phyloP scores from a whole-genome alignment of 2,329 filamentous ascomycete genomes.

The Aurifilum marmelostoma region DNA sequence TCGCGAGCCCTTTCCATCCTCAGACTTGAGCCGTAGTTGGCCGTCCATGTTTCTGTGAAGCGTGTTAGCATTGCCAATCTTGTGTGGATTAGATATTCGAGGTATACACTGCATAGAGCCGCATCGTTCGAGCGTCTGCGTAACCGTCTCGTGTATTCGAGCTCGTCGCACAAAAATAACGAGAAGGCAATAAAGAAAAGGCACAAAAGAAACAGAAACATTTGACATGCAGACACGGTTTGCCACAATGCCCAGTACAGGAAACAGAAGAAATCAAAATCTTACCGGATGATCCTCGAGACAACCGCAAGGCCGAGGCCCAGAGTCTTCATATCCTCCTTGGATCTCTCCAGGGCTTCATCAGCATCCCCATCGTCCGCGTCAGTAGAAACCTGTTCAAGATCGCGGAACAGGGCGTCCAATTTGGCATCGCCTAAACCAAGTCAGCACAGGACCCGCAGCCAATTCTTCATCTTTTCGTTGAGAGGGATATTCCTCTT shows the following conservation, averaged over 20 bases:
- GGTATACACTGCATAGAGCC: not conserved
- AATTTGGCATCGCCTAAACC: slow-evolving; percentile 34
- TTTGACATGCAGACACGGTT: not conserved
- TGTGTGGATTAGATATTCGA: not conserved
- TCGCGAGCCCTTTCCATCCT: slow-evolving; percentile 78
- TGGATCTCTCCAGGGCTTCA: slow-evolving; percentile 36
- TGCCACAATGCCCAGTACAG: not conserved
- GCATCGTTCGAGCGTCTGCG: not conserved
- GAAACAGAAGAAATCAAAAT: not conserved
- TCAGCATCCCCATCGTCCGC: slow-evolving; percentile 35
- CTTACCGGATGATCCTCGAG: slow-evolving; percentile 70
- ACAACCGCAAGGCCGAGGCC: slow-evolving; percentile 87
- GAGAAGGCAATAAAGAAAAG: no score
- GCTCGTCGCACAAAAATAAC: not conserved
- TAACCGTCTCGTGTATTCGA: not conserved
- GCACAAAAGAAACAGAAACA: no score
- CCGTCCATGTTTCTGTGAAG: slow-evolving; percentile 75
- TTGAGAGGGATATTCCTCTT: no score
- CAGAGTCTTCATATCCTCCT: slow-evolving; percentile 52
- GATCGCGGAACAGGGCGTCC: slow-evolving; percentile 60
- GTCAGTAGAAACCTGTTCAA: slow-evolving; percentile 61
- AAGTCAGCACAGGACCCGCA: not conserved
- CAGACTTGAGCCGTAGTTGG: slow-evolving; percentile 81
- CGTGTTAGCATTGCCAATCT: not conserved
- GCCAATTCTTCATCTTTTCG: not conserved